Evolutionary conservation across 305 asterid genomes (phyloP), one percentile per base, ranked within the genome.

Genomic region (Plantago lanceolata): DNA sequence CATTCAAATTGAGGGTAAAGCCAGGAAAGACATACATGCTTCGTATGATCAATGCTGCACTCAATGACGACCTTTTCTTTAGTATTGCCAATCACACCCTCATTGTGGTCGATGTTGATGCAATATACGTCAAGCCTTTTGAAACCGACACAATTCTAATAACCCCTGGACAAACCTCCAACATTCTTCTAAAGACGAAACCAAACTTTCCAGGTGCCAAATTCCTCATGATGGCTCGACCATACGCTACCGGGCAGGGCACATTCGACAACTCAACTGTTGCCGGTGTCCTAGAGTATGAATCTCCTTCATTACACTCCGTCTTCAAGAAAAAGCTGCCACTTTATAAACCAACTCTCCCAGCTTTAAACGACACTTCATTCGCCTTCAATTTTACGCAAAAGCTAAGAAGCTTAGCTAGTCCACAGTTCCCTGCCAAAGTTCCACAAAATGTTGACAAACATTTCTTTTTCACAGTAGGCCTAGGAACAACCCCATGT

Each of bases 1-100:
- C 85, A 26, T 78, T 79, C 75, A 82, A 79, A 63, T 16, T 81
- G 47, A 73, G 48, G 68, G 93, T 87, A 2, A 76, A 78, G 64
- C 76, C 89, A 0, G 85, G 84, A 50, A 86, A 84, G 71, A 84
- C 87, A 0, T 86, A 86, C 61, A 88, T 87, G 64, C 92, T 87
- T 29, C 89, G 92, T 0, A 62, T 87, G 57, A 67, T 85, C 84
- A 88, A 85, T 54, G 89, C 89, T 44, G 94, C 94, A 63, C 90
- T 88, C 17, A 88, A 88, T 61, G 94, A 88, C 20, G 94, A 88
- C 68, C 85, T 88, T 18, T 88, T 85, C 78, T 88, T 85, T 64
- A 82, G 92, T 44, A 71, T 84, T 48, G 89, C 95, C 1, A 81
- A 82, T 66, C 95, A 87, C 70, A 79, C 68, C 47, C 84, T 87